Evolutionary conservation across 495 filamentous ascomycete species (phyloP).

Genomic region (Sphaerosporella brunnea): DNA sequence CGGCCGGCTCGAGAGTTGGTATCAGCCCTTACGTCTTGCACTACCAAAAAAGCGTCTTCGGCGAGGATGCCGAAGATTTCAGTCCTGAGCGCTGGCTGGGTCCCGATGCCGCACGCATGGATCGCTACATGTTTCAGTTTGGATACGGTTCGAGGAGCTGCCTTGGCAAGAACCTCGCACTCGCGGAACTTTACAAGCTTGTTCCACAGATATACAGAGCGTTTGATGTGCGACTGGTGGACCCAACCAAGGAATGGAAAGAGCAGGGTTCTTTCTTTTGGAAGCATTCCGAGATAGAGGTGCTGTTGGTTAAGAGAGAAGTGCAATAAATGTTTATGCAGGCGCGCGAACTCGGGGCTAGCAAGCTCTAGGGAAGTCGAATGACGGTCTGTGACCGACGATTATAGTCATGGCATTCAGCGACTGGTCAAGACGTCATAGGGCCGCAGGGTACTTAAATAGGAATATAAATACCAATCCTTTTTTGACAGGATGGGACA

Average conservation of each 20-base stretch:
- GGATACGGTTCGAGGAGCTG: slow-evolving; percentile 47
- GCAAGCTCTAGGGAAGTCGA: no score
- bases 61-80: not conserved
- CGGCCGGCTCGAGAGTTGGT: slow-evolving; percentile 40
- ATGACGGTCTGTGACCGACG: no score
- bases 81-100: slow-evolving; percentile 2
- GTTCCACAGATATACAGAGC: slow-evolving; percentile 52
- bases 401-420: no score
- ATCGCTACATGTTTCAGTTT: slow-evolving; percentile 28
- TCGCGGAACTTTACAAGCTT: slow-evolving; percentile 66
- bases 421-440: no score
- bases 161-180: slow-evolving; percentile 51
- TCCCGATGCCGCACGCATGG: not conserved
- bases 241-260: slow-evolving; percentile 45
- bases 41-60: slow-evolving; percentile 2
- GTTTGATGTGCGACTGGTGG: slow-evolving; percentile 39
- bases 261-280: slow-evolving; percentile 58
- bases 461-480: no score
- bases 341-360: no score
- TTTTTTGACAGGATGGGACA: no score
- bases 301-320: not conserved
- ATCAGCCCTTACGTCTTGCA: slow-evolving; percentile 40
- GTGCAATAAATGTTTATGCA: no score
- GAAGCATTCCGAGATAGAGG: slow-evolving; percentile 32
- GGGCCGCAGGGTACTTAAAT: no score